Percentiles rank a stretch among this genome's conserved stretches.
These are phyloP conservation scores for Wickerhamomyces sydowiorum DNA, from an alignment of 805 yeast genomes.

Conservation along the genomic window DNA sequence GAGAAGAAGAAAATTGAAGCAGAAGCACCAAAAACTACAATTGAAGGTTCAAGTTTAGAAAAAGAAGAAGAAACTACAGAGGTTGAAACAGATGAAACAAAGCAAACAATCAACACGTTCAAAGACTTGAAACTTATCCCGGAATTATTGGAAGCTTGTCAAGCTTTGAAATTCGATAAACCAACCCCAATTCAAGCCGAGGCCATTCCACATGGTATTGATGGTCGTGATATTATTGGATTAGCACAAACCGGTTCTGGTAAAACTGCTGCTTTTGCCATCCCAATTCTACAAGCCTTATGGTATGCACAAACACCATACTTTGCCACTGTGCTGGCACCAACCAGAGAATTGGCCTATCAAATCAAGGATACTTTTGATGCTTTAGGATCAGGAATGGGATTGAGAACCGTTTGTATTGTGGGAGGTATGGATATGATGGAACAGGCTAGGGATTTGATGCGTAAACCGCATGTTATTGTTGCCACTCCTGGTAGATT, in stretches of 20 bases:
- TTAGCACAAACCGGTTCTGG: constrained; percentile 98
- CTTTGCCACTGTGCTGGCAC: constrained; percentile 83
- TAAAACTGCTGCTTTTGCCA: constrained; percentile 97
- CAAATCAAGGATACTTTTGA: constrained; percentile 94
- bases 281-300: constrained; percentile 85
- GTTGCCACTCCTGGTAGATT: constrained; percentile 96
- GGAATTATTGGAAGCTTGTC: constrained; percentile 75
- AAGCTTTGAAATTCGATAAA: constrained; percentile 61
- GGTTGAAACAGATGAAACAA: constrained; percentile 8
- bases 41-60: constrained; percentile 10
- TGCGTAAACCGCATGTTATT: constrained; percentile 89
- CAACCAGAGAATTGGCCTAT: constrained; percentile 80
- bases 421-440: constrained; percentile 99
- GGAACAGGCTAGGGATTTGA: constrained; percentile 92
- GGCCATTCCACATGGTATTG: constrained; percentile 84
- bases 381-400: constrained; percentile 89
- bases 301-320: constrained; percentile 88
- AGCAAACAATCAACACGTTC: constrained; percentile 35
- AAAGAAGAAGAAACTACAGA: constrained; percentile 6
- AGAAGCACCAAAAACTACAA: no score
- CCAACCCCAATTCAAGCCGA: constrained; percentile 95
- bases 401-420: constrained; percentile 79
- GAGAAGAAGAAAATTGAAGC: constrained; percentile 8
- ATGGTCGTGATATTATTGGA: constrained; percentile 91
- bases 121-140: constrained; percentile 61